A percentile compares a stretch with the other conserved stretches of the same genome.
Evolutionary conservation across 139 green algal genomes (phyloP).

Genomic region (Closterium sp.): DNA sequence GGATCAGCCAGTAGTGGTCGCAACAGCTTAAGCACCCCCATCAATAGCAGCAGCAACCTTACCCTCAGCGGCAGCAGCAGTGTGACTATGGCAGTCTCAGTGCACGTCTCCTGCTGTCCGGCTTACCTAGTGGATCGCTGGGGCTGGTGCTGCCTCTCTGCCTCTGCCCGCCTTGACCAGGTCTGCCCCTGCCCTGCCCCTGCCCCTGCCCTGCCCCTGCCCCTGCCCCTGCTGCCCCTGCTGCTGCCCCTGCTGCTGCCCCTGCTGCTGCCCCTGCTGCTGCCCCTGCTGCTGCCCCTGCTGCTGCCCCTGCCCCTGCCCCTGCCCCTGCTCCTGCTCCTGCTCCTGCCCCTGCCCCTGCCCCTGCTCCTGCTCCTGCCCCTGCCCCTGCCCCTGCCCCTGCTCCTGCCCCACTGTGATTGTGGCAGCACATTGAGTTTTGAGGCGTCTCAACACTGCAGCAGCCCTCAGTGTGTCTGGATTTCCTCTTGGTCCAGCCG

Average conservation of each 20-base stretch:
- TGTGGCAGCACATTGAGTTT: neutral
- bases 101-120: conserved; percentile 24
- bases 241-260: too few relatives aligned
- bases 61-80: neutral
- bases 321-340: too few relatives aligned
- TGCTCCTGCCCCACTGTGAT: neutral
- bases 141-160: conserved; percentile 48
- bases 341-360: too few relatives aligned
- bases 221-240: too few relatives aligned
- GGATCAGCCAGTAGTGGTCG: neutral
- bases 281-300: too few relatives aligned
- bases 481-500: too few relatives aligned
- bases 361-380: neutral
- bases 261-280: too few relatives aligned
- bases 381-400: neutral
- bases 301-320: too few relatives aligned
- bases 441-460: too few relatives aligned
- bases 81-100: neutral
- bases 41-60: neutral
- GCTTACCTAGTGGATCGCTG: conserved; percentile 20
- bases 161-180: conserved; percentile 40
- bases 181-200: neutral
- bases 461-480: too few relatives aligned
- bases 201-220: too few relatives aligned
- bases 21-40: neutral